These are phyloP conservation scores for Trichoderma cornu-damae DNA, from an alignment of 2,329 filamentous ascomycete species.

Conservation along the genomic window DNA sequence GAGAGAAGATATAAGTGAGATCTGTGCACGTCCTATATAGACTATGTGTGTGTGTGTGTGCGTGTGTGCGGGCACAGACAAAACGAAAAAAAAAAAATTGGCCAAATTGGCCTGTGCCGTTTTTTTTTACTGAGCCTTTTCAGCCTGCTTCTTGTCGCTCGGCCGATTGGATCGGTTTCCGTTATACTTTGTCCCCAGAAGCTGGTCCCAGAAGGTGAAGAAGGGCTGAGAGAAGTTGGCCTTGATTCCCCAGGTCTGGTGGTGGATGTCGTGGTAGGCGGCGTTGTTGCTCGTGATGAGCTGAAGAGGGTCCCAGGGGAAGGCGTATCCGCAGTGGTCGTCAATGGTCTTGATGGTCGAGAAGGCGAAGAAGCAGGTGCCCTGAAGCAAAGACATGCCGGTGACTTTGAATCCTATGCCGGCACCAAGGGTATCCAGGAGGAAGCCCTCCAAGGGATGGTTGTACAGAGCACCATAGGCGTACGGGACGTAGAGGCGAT, in stretches of 20 bases:
- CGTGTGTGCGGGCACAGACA: background rate
- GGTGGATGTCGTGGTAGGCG: constrained; percentile 94
- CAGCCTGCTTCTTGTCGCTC: constrained; percentile 35
- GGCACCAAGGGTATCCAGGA: constrained; percentile 85
- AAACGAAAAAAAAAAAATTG: background rate
- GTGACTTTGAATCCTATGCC: constrained; percentile 76
- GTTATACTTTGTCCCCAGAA: constrained; percentile 77
- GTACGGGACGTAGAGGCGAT: constrained; percentile 95
- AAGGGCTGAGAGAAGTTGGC: constrained; percentile 86
- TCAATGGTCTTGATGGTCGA: constrained; percentile 95
- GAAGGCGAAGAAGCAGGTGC: constrained; percentile 81
- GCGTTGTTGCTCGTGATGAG: constrained; percentile 92
- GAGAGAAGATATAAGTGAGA: too few relatives aligned
- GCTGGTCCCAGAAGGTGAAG: constrained; percentile 90
- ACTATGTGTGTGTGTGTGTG: background rate
- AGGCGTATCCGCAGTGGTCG: constrained; percentile 93
- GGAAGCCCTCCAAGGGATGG: constrained; percentile 88
- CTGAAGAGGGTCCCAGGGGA: constrained; percentile 93
- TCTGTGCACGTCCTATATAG: too few relatives aligned
- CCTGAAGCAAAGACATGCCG: constrained; percentile 78
- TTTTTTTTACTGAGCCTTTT: constrained; percentile 25
- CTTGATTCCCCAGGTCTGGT: constrained; percentile 99
- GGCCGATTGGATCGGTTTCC: constrained; percentile 49
- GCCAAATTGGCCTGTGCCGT: constrained; percentile 16
- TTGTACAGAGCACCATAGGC: constrained; percentile 97